Evolutionary conservation across 768 basidiomycete species (phyloP).

Genomic region (Russula earlei): DNA sequence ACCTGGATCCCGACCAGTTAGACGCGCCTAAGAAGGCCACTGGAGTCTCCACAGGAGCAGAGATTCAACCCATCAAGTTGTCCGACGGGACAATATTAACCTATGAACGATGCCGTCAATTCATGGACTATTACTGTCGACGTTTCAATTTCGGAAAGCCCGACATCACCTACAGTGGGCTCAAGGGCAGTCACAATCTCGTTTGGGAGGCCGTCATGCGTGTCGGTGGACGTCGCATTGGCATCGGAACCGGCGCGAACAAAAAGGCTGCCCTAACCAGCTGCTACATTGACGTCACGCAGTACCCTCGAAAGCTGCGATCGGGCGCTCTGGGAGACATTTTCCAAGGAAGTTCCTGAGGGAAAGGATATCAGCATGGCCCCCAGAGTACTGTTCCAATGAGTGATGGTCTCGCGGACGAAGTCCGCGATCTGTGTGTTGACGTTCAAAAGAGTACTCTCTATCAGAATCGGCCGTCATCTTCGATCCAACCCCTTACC

Average conservation of each 20-base stretch:
- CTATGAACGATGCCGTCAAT: slow-evolving; percentile 69
- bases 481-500: background rate
- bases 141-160: slow-evolving; percentile 67
- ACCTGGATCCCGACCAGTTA: background rate
- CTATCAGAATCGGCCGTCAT: slow-evolving; percentile 52
- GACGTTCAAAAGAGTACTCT: slow-evolving; percentile 57
- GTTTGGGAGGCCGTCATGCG: slow-evolving; percentile 68
- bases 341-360: slow-evolving; percentile 46
- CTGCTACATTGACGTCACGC: slow-evolving; percentile 81
- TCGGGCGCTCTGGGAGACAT: slow-evolving; percentile 66
- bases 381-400: slow-evolving; percentile 61
- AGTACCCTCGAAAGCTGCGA: slow-evolving; percentile 85
- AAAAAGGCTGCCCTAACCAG: slow-evolving; percentile 67
- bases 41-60: background rate
- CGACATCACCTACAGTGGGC: slow-evolving; percentile 47
- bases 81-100: slow-evolving; percentile 55
- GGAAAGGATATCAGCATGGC: slow-evolving; percentile 65
- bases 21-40: slow-evolving; percentile 2
- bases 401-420: slow-evolving; percentile 52
- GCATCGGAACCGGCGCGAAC: slow-evolving; percentile 54
- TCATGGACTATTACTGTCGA: slow-evolving; percentile 94
- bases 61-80: slow-evolving; percentile 20
- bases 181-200: slow-evolving; percentile 22
- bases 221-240: slow-evolving; percentile 72
- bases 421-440: slow-evolving; percentile 58